Evolutionary conservation across 495 filamentous ascomycete species (phyloP), one percentile per base, ranked within the genome.

Genomic region (Ramalina intermedia): DNA sequence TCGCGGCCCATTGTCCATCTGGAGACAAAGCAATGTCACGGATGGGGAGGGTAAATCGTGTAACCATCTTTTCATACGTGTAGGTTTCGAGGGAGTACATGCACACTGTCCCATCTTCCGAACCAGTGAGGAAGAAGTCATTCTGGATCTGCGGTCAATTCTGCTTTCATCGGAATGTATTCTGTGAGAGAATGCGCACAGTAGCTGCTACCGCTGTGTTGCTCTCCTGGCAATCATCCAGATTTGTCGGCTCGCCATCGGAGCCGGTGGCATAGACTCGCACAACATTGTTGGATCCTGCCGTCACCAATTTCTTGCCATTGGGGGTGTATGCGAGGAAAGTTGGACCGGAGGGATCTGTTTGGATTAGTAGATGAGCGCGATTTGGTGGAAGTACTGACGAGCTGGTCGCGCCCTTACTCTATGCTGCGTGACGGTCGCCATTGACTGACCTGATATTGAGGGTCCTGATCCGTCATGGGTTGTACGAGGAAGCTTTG

Each of bases 101-200:
- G 66, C 78, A 89, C 53, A 98, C 87, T 26, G 84, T 88, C 51
- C 91, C 93, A 70, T 96, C 88, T 63, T 98, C 91, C 17, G 85
- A 82, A 27, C 88, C 89, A 50, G 83, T 73, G 35, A 95, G 73
- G 66, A 96, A 94, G 59, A 81, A 84, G 51, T 84, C 78, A 63
- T 94, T 80, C 73, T 84, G 49, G n/a, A 51, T 39, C 42, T 29
- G 37, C 13, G 16, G 18, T 59, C 7, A 53, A 41, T 26, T 13
- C 6, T 16, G 13, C 37, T 26, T 20, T 21, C 7, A 14, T 29
- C 16, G 46, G 9, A 21, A 3, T 5, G 53, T n/a, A 18, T 20
- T 14, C 45, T 37, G 14, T 20, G 29, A 36, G 29, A 13, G 5
- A 8, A 33, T 33, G n/a, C 73, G 40, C 66, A 84, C 82, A 36